These are phyloP conservation scores for Komagataella phaffii DNA, from an alignment of 805 yeast genomes.

Conservation along the genomic window DNA sequence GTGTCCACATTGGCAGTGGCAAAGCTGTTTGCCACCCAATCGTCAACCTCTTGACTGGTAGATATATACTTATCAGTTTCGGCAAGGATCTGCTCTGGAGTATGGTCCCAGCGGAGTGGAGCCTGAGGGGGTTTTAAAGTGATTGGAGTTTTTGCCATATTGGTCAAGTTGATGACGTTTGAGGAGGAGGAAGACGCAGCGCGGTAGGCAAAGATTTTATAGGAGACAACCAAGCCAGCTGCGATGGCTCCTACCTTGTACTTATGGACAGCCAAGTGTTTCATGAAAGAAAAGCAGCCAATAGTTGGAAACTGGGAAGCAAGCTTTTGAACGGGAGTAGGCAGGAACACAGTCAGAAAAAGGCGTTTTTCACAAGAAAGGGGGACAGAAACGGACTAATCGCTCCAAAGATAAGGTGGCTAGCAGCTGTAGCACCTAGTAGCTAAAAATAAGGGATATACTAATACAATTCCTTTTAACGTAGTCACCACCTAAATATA, in stretches of 20 bases:
- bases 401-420: neutral
- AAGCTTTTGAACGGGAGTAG: neutral
- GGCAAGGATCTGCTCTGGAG: constrained; percentile 32
- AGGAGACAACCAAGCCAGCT: neutral
- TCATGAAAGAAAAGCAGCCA: neutral
- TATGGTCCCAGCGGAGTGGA: constrained; percentile 46
- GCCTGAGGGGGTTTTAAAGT: constrained; percentile 13
- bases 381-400: neutral
- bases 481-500: neutral
- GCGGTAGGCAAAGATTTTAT: neutral
- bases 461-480: neutral
- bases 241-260: neutral
- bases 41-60: constrained; percentile 31
- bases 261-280: neutral
- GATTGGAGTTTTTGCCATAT: neutral
- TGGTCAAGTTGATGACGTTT: neutral
- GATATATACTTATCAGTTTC: constrained; percentile 31
- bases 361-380: neutral
- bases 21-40: constrained; percentile 29
- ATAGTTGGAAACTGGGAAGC: neutral
- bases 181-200: neutral
- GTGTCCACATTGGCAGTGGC: constrained; percentile 28
- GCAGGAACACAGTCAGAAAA: neutral
- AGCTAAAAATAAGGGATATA: neutral
- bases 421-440: neutral